Evolutionary conservation across 345 rosid genomes (phyloP).

Genomic region (Syzygium grande): DNA sequence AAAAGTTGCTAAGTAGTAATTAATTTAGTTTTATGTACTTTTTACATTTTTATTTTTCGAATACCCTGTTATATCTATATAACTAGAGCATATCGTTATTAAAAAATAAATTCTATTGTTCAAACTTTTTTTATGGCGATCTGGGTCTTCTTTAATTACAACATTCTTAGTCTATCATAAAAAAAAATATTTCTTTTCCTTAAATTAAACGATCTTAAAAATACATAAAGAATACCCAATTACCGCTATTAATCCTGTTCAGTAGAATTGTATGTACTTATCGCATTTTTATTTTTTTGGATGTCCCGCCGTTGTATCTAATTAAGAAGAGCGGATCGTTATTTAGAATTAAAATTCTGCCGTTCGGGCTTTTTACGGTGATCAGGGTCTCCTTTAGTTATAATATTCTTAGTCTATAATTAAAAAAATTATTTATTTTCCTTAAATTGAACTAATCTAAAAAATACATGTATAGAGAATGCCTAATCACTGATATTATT

Average conservation of each 20-base stretch:
- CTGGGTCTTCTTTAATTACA: not conserved
- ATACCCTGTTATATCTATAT: not conserved
- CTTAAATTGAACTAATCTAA: not conserved
- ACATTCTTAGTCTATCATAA: no score
- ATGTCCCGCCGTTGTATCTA: not conserved
- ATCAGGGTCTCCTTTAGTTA: not conserved
- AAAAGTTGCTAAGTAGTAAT: not conserved
- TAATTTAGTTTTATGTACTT: not conserved
- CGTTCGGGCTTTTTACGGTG: not conserved
- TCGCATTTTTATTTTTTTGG: not conserved
- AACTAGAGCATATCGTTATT: not conserved
- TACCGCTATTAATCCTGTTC: not conserved
- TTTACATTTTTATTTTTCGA: not conserved
- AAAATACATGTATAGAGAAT: not conserved
- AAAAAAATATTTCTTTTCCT: no score
- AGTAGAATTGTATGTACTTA: not conserved
- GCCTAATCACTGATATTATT: not conserved
- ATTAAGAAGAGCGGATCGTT: not conserved
- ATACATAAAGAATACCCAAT: not conserved
- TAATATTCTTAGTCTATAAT: not conserved
- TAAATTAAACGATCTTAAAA: no score
- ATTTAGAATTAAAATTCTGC: not conserved
- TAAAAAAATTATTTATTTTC: not conserved
- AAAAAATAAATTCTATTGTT: fast-evolving
- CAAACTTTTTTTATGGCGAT: not conserved